Conservation (phyloP, 306 rosid genomes). For the Mimosa pudica region DNA sequence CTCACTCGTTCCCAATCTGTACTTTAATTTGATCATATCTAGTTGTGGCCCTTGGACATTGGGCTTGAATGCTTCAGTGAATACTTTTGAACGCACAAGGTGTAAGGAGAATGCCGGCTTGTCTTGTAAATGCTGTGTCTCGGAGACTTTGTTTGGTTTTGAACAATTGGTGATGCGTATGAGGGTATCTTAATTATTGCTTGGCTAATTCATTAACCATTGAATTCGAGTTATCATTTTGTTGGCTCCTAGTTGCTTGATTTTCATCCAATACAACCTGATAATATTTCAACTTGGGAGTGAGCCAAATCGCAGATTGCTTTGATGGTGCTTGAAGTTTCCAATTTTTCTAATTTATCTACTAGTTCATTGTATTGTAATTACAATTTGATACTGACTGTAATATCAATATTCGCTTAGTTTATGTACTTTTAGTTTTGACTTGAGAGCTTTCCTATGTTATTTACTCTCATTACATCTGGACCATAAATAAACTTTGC, state of each 20-base stretch:
- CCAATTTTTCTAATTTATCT: neutral
- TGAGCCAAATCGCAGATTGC: neutral
- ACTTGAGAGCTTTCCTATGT: constrained; percentile 2
- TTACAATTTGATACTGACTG: constrained; percentile 2
- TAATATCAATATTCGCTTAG: neutral
- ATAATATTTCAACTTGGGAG: neutral
- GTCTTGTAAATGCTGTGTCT: neutral
- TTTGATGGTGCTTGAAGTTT: constrained; percentile 3
- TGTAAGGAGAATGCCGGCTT: neutral
- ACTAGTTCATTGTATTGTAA: neutral
- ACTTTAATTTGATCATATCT: neutral
- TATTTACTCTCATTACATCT: neutral
- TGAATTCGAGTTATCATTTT: neutral
- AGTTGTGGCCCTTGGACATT: neutral
- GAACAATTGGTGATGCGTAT: neutral
- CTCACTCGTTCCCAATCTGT: neutral
- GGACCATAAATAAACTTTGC: neutral
- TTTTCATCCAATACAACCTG: neutral
- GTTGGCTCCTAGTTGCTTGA: neutral
- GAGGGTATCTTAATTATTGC: neutral
- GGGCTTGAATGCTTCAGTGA: neutral
- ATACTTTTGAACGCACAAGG: neutral
- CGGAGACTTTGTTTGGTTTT: neutral
- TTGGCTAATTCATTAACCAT: neutral
- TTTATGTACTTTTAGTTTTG: constrained; percentile 9